A percentile compares a stretch with the other conserved stretches of the same genome.
Evolutionary conservation across 306 rosid species (phyloP).

Genomic region (Vicia faba): DNA sequence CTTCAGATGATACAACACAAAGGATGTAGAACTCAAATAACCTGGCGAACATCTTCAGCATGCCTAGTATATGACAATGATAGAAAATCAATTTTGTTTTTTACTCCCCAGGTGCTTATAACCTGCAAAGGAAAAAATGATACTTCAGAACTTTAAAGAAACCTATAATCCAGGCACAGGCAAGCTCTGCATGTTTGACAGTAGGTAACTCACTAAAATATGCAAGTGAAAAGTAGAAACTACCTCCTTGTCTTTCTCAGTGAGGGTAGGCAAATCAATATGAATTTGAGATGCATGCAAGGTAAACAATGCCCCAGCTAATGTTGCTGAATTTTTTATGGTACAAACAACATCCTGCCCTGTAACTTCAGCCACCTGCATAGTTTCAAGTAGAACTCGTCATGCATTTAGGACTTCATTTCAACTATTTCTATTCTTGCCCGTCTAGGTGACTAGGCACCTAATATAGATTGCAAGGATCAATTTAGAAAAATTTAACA

Average conservation of each 20-base stretch:
- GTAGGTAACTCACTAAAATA: conserved; percentile 20
- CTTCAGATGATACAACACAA: conserved; percentile 18
- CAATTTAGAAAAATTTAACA: not conserved
- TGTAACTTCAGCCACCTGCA: conserved; percentile 74
- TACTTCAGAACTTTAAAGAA: conserved; percentile 22
- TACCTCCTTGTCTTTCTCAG: conserved; percentile 88
- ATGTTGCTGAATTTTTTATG: conserved; percentile 83
- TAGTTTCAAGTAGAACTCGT: conserved; percentile 41
- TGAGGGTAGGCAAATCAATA: conserved; percentile 84
- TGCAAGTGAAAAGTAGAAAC: conserved; percentile 26
- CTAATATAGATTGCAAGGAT: not conserved
- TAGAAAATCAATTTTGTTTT: conserved; percentile 82
- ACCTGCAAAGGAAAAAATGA: conserved; percentile 49
- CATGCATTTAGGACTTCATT: conserved; percentile 35
- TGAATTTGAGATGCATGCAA: conserved; percentile 88
- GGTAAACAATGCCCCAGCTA: conserved; percentile 95
- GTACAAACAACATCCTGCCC: conserved; percentile 80
- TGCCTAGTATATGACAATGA: conserved; percentile 83
- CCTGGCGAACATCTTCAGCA: conserved; percentile 89
- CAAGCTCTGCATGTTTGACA: conserved; percentile 5
- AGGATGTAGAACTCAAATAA: conserved; percentile 43
- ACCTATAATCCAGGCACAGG: conserved; percentile 1
- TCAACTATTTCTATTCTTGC: conserved; percentile 17
- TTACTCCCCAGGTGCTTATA: conserved; percentile 85
- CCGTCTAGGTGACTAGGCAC: conserved; percentile 17